Conservation (phyloP, 805 yeast species). For the Barnettozyma salicaria region DNA sequence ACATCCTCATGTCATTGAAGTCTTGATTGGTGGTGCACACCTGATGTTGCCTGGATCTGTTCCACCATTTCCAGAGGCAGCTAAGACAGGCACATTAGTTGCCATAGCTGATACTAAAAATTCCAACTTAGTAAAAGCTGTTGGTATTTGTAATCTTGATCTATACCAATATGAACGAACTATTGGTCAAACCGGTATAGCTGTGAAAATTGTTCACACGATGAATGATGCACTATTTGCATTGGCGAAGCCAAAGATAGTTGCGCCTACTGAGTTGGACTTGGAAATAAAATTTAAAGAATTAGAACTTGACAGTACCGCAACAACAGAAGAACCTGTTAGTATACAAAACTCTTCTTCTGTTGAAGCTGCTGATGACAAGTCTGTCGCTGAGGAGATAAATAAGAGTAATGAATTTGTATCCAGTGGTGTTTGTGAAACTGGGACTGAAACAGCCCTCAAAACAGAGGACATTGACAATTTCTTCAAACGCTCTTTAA, state of each 20-base stretch:
- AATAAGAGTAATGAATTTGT: conserved; percentile 11
- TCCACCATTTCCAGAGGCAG: conserved; percentile 48
- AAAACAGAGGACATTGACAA: conserved; percentile 64
- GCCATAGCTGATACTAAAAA: conserved; percentile 58
- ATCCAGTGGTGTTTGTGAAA: conserved; percentile 9
- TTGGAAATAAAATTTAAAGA: conserved; percentile 21
- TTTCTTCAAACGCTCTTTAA: conserved; percentile 63
- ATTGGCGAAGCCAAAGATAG: conserved; percentile 40
- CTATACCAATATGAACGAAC: conserved; percentile 40
- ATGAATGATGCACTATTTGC: conserved; percentile 58
- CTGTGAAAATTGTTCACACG: conserved; percentile 65
- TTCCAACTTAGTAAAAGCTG: conserved; percentile 64
- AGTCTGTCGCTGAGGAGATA: conserved; percentile 6
- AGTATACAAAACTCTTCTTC: too few species aligned
- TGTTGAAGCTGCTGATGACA: conserved; percentile 8
- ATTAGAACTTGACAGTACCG: conserved; percentile 15
- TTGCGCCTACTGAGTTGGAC: conserved; percentile 37
- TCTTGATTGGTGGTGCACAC: conserved; percentile 73
- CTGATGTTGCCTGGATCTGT: conserved; percentile 69
- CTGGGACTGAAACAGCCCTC: conserved; percentile 26
- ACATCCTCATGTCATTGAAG: conserved; percentile 65
- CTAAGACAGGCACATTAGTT: conserved; percentile 52
- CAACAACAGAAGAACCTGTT: conserved; percentile 8
- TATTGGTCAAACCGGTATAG: conserved; percentile 69
- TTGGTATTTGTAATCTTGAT: conserved; percentile 56